Conservation (phyloP, 2,329 filamentous ascomycete genomes). For the Pseudocercospora musae region DNA sequence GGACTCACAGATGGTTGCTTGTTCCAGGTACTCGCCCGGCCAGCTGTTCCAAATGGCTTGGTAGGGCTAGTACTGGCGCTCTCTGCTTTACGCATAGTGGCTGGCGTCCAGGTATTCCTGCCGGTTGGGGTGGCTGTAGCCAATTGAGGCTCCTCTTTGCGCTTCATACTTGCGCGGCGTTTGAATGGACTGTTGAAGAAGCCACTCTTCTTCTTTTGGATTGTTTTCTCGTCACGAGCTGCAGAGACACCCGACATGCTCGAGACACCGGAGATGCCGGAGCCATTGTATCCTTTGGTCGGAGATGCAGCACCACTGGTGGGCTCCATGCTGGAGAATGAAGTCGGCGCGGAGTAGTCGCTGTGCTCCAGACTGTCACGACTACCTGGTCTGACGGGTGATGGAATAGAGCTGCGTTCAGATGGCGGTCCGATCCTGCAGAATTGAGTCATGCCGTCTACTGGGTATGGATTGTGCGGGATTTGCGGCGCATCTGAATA, state of each 20-base stretch:
- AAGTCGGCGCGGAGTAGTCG: constrained; percentile 85
- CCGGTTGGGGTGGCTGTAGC: constrained; percentile 35
- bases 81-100: constrained; percentile 39
- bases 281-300: constrained; percentile 54
- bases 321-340: constrained; percentile 80
- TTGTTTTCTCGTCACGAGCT: constrained; percentile 59
- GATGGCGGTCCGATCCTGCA: constrained; percentile 73
- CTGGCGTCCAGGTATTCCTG: constrained; percentile 55
- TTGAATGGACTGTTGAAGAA: constrained; percentile 95
- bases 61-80: constrained; percentile 43
- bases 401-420: constrained; percentile 66
- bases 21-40: constrained; percentile 33
- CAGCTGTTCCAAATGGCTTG: constrained; percentile 33
- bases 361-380: constrained; percentile 73
- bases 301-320: constrained; percentile 72
- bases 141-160: constrained; percentile 55
- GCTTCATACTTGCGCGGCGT: constrained; percentile 72
- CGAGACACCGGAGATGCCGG: constrained; percentile 29
- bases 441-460: constrained; percentile 96
- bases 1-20: constrained; percentile 39
- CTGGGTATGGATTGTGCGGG: constrained; percentile 89
- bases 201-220: constrained; percentile 69
- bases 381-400: constrained; percentile 72
- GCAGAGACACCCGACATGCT: constrained; percentile 38
- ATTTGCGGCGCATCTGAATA: constrained; percentile 61